A percentile compares a stretch with the other conserved stretches of the same genome.
Conservation (phyloP, 805 yeast genomes). For the Candida schatavii region DNA sequence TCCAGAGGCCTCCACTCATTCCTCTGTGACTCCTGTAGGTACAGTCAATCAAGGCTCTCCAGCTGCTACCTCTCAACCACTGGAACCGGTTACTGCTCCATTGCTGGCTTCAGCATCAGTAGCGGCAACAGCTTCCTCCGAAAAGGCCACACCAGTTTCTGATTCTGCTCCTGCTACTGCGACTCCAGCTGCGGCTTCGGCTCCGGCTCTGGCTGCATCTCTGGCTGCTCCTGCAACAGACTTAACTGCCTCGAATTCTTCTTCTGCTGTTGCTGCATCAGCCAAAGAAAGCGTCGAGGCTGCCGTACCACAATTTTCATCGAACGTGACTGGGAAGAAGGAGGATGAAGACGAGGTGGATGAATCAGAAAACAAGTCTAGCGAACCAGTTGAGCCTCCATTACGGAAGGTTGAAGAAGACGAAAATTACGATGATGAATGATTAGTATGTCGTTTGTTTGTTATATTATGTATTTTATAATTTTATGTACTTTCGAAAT, state of each 20-base stretch:
- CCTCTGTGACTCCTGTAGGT: not conserved
- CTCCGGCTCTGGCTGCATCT: constrained; percentile 5
- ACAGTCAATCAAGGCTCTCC: not conserved
- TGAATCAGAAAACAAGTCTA: constrained; percentile 22
- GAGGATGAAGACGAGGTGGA: constrained; percentile 24
- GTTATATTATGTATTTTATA: constrained; percentile 5
- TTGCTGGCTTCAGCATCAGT: not conserved
- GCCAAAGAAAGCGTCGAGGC: constrained; percentile 1
- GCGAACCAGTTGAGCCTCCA: constrained; percentile 41
- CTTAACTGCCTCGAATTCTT: constrained; percentile 1
- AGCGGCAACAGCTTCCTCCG: constrained; percentile 5
- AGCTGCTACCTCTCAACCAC: constrained; percentile 4
- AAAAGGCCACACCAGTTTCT: constrained; percentile 5
- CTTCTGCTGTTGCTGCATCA: constrained; percentile 1
- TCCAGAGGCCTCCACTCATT: not conserved
- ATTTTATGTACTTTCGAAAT: constrained; percentile 6
- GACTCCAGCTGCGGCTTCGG: constrained; percentile 7
- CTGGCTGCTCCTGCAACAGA: constrained; percentile 6
- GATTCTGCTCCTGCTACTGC: constrained; percentile 7
- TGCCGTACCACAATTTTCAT: constrained; percentile 17
- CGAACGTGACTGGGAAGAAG: constrained; percentile 16
- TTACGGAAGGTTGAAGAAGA: constrained; percentile 45
- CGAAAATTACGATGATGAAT: constrained; percentile 45
- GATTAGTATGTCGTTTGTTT: constrained; percentile 5
- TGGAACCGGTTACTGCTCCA: constrained; percentile 4